These are phyloP conservation scores for Cladosporium austrohemisphaericum DNA, from an alignment of 2,329 filamentous ascomycete genomes.

Conservation along the genomic window DNA sequence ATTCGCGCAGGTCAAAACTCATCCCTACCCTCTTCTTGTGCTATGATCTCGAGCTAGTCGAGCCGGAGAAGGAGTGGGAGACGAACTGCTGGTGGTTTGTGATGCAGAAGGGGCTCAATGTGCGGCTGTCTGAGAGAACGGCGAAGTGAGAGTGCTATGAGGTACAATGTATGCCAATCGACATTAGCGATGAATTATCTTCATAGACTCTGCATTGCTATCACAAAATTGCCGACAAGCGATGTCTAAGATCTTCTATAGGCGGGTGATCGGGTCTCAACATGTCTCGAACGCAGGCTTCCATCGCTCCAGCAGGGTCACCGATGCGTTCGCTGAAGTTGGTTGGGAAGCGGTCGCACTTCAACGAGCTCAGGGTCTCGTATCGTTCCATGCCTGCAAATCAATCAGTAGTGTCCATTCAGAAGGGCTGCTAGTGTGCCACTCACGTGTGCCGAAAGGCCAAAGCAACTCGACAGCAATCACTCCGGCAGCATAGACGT, in stretches of 20 bases:
- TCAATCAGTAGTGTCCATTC: neutral
- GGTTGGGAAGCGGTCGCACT: constrained; percentile 48
- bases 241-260: constrained; percentile 7
- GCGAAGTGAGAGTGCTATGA: neutral
- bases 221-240: constrained; percentile 6
- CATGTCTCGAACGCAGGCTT: constrained; percentile 11
- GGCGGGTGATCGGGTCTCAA: constrained; percentile 6
- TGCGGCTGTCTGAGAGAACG: constrained; percentile 19
- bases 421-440: too few species aligned
- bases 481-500: constrained; percentile 60
- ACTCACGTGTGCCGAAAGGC: constrained; percentile 44
- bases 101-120: constrained; percentile 30
- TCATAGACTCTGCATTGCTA: neutral
- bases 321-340: constrained; percentile 10
- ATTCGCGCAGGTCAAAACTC: constrained; percentile 24
- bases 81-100: constrained; percentile 33
- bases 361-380: constrained; percentile 33
- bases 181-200: neutral
- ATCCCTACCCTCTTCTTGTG: constrained; percentile 36
- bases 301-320: constrained; percentile 4
- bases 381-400: constrained; percentile 37
- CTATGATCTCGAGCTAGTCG: constrained; percentile 33
- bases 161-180: neutral
- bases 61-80: constrained; percentile 30
- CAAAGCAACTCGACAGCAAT: constrained; percentile 61